A percentile compares a stretch with the other conserved stretches of the same genome.
Evolutionary conservation across 2,329 filamentous ascomycete genomes (phyloP).

Genomic region (Monilinia fructigena): DNA sequence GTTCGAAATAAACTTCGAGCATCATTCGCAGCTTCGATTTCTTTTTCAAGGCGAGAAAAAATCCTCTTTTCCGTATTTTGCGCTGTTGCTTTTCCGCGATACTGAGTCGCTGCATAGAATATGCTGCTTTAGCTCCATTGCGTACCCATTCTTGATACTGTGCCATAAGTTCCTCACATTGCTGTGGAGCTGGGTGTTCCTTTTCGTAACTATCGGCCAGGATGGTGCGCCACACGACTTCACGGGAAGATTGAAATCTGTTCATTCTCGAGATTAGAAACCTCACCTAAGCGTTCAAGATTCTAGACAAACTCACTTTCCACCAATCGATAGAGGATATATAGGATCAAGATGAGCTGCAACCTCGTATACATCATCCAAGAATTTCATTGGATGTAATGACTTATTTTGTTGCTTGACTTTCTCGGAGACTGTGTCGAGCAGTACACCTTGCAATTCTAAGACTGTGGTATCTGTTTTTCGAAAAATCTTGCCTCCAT

Average conservation of each 20-base stretch:
- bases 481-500: constrained; percentile 1
- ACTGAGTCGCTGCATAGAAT: constrained; percentile 8
- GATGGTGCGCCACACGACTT: constrained; percentile 18
- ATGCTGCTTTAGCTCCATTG: not conserved
- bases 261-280: not conserved
- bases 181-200: constrained; percentile 12
- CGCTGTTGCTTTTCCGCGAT: not conserved
- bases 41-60: not conserved
- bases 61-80: not conserved
- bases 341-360: constrained; percentile 4
- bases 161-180: constrained; percentile 10
- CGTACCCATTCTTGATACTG: constrained; percentile 16
- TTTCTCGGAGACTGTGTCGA: constrained; percentile 4
- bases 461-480: not conserved
- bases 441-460: constrained; percentile 8
- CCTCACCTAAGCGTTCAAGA: not conserved
- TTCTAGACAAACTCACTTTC: not conserved
- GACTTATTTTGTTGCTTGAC: constrained; percentile 6
- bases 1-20: constrained; percentile 12
- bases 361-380: constrained; percentile 4
- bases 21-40: constrained; percentile 17
- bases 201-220: constrained; percentile 7
- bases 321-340: constrained; percentile 12
- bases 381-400: constrained; percentile 7
- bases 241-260: constrained; percentile 19